Percentiles rank a stretch among this genome's conserved stretches.
Evolutionary conservation across 2,329 filamentous ascomycete genomes (phyloP).

Genomic region (Fusarium graminum): DNA sequence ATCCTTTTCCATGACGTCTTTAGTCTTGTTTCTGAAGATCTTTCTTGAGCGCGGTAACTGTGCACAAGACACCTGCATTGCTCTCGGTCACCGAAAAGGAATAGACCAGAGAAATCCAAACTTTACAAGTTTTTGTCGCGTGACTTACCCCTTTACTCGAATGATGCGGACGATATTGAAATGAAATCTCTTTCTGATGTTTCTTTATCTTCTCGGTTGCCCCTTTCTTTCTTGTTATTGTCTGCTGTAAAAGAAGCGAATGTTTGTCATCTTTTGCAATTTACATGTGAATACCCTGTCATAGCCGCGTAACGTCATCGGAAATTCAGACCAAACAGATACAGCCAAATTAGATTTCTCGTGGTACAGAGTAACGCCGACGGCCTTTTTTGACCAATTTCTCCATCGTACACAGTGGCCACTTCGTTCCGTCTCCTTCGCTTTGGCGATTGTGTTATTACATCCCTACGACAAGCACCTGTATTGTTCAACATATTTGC

Average conservation of each 20-base stretch:
- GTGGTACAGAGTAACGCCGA: background rate
- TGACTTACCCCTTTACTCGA: slow-evolving; percentile 39
- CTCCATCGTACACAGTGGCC: background rate
- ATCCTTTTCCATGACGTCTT: slow-evolving; percentile 34
- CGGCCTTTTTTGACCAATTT: background rate
- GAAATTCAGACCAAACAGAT: slow-evolving; percentile 16
- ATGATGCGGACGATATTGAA: slow-evolving; percentile 13
- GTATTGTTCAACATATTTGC: slow-evolving; percentile 4
- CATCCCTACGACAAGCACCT: background rate
- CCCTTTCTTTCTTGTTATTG: background rate
- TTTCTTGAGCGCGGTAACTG: slow-evolving; percentile 36
- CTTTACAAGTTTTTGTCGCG: slow-evolving; percentile 40
- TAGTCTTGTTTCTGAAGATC: slow-evolving; percentile 1
- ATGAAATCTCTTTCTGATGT: background rate
- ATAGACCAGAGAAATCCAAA: slow-evolving; percentile 28
- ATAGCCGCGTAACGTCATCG: slow-evolving; percentile 37
- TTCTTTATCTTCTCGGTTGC: background rate
- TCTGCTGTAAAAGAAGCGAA: slow-evolving; percentile 16
- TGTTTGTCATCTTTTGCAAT: slow-evolving; percentile 7
- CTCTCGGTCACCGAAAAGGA: slow-evolving; percentile 45
- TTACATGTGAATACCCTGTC: slow-evolving; percentile 40
- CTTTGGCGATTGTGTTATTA: background rate
- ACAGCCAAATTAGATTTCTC: slow-evolving; percentile 16
- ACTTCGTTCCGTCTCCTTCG: background rate
- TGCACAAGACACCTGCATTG: slow-evolving; percentile 45